phyloP scores from a whole-genome alignment of 768 basidiomycete species.

The Mycena venus region DNA sequence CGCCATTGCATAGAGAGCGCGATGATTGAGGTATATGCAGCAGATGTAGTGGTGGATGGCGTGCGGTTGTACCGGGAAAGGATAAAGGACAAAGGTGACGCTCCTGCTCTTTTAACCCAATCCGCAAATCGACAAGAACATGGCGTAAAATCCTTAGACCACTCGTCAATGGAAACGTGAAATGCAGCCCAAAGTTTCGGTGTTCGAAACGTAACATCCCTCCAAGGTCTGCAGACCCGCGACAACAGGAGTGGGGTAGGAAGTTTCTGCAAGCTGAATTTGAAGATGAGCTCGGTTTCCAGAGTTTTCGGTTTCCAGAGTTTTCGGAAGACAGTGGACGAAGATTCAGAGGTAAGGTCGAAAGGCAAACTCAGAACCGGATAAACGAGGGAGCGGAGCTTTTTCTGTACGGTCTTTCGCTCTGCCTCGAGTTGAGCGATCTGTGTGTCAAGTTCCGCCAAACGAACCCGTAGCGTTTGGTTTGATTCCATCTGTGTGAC shows the following conservation, averaged over 20 bases:
- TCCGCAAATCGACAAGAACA: background rate
- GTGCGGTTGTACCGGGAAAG: background rate
- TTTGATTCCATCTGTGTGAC: background rate
- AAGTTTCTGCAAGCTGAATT: background rate
- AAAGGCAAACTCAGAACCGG: background rate
- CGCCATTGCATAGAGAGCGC: background rate
- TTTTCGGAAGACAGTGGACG: background rate
- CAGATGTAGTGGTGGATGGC: background rate
- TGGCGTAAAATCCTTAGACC: background rate
- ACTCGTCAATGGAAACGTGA: background rate
- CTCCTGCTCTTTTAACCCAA: background rate
- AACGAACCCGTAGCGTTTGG: background rate
- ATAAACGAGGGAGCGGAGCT: background rate
- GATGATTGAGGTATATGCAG: background rate
- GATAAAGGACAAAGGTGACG: conserved; percentile 1
- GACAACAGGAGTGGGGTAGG: background rate
- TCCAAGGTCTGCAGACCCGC: background rate
- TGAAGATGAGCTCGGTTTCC: background rate
- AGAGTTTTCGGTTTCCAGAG: background rate
- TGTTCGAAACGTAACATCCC: background rate
- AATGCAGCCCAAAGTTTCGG: background rate
- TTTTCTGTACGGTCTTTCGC: background rate
- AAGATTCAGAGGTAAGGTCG: background rate
- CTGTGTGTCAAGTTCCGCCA: background rate
- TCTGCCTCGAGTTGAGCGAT: background rate